These are phyloP conservation scores for Fusarium domesticum DNA, from an alignment of 2,329 filamentous ascomycete genomes.

Conservation along the genomic window DNA sequence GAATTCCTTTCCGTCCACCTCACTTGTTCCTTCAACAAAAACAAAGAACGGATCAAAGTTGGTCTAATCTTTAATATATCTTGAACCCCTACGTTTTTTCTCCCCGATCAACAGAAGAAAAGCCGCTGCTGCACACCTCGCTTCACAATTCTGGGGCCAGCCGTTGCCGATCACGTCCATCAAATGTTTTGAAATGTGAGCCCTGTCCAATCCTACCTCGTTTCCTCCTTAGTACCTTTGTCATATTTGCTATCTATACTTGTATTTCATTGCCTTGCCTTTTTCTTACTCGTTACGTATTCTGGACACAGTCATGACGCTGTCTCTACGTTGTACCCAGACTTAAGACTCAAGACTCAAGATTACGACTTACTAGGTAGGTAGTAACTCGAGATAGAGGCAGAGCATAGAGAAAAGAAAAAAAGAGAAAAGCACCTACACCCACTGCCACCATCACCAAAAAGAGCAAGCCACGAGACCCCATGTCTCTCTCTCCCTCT, in stretches of 20 bases:
- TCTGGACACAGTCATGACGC: neutral
- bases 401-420: too few species aligned
- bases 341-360: too few species aligned
- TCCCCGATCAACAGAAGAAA: too few species aligned
- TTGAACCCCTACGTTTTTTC: too few species aligned
- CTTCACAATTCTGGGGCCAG: neutral
- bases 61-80: too few species aligned
- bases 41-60: too few species aligned
- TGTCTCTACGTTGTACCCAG: too few species aligned
- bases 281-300: neutral
- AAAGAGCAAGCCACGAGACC: neutral
- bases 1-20: too few species aligned
- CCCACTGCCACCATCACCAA: neutral
- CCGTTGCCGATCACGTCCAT: neutral
- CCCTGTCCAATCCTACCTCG: neutral
- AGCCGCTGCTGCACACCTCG: neutral
- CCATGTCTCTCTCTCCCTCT: neutral
- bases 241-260: neutral
- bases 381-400: too few species aligned
- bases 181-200: neutral
- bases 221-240: neutral
- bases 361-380: too few species aligned
- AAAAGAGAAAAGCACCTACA: neutral
- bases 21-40: too few species aligned
- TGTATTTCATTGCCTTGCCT: too few species aligned